phyloP scores from a whole-genome alignment of 1,284 basidiomycete species.

The Microbotryomycetes sp. region DNA sequence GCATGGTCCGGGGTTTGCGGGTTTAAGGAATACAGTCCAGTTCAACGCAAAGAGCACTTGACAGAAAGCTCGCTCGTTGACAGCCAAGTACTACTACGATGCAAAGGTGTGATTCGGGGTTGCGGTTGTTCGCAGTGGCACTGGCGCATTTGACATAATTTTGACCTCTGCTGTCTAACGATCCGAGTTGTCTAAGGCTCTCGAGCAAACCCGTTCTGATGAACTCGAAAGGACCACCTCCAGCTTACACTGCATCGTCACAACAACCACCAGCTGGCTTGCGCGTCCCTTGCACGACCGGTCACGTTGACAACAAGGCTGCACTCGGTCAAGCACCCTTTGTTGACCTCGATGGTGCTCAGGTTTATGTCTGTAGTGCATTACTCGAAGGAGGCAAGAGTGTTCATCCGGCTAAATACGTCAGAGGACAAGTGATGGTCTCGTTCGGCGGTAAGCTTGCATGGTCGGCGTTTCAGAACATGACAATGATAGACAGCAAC shows the following conservation, averaged over 20 bases:
- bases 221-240: background rate
- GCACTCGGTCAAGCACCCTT: constrained; percentile 12
- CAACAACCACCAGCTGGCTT: background rate
- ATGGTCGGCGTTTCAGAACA: no score
- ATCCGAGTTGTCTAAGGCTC: no score
- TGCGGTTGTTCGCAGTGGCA: no score
- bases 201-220: background rate
- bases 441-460: constrained; percentile 6
- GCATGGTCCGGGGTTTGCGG: no score
- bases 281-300: background rate
- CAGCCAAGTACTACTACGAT: no score
- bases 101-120: no score
- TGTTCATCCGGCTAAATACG: constrained; percentile 1
- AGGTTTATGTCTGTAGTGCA: constrained; percentile 17
- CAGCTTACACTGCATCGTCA: background rate
- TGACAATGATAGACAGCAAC: no score
- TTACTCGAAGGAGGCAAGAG: constrained; percentile 3
- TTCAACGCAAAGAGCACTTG: no score
- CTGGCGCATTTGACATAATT: no score
- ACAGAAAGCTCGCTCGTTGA: no score
- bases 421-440: background rate
- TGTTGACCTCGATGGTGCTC: constrained; percentile 7
- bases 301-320: background rate
- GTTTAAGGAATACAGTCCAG: no score
- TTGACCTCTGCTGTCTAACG: no score